Base-by-base conservation (phyloP, 352 stramenopile genomes). In the Phytophthora sp. region DNA sequence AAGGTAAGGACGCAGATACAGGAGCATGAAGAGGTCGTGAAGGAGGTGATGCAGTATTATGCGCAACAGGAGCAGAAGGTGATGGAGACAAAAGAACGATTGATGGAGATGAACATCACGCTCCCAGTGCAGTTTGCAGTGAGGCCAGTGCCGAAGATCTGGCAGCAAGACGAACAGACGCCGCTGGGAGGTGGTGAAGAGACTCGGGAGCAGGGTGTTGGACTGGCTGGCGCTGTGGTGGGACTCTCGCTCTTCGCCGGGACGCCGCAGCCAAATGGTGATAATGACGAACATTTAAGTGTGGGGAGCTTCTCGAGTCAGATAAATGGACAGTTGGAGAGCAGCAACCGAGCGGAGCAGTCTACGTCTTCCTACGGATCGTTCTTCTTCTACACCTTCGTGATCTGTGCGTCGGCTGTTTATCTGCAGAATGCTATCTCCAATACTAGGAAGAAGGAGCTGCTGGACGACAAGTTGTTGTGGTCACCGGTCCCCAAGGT, bases 401-500 rank as follows among this genome's bases (percentile, higher is more conserved):
- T 86, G 38, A 16, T 50, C 1, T 66, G 47, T 36, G 29, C 73
- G 29, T 78, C 74, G 7, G 47, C 56, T 29, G 36, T 55, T 31
- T 86, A 82, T 57, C 49, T 84, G 21, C 69, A 64, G 61, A 74
- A 55, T 4, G 46, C 63, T 0, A 39, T 77, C 13, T 49, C 39
- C 1, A 31, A 71, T 20, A 54, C 35, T 4, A 47, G 35, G 20
- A 74, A 60, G 35, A 68, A 66, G 9, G 23, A 56, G 21, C 23
- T 65, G 45, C 12, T 51, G 50, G 41, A 61, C 7, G 39, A 69
- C 20, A 66, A 69, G 16, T 65, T 54, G 38, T 38, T 44, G 24
- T 83, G 77, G 77, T 82, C 74, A 24, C 71, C 72, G 24, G 50
- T 86, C 42, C 74, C 72, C 7, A 76, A 50, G 30, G 46, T 68